Evolutionary conservation across 176 grass and related monocot species (phyloP), one percentile per base, ranked within the genome.

Genomic region (Aegilops bicornis): DNA sequence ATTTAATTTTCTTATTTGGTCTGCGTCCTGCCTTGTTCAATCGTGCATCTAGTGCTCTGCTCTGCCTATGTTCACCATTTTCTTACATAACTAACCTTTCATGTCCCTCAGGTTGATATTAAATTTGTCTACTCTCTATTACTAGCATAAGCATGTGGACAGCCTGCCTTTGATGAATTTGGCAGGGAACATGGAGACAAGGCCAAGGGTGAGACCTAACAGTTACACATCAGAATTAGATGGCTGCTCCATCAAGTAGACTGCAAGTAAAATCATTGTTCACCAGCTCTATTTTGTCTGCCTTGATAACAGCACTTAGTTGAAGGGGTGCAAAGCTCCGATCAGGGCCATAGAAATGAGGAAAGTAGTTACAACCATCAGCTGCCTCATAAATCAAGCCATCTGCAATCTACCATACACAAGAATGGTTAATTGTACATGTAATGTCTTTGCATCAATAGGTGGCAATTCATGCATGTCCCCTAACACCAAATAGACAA

Each of bases 321-420:
- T 69, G 65, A 65, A 95, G 89, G 56, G 95, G 87, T 29, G 45
- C 52, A 42, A 95, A 95, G 72, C 92, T 95, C 70, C 66, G 74
- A 67, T 20, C 88, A 24, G 92, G 92, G 16, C 95, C 95, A 65
- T 97, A 95, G 63, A 97, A 97, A 91, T 95, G 95, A 71, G 95
- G 92, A 37, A 97, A 97, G 73, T 89, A 86, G 32, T 84, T 97
- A 36, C 79, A 82, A 64, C 65, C 87, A 80, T 97, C 87, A n/a
- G 76, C 87, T 17, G 84, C 47, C 87, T 95, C 95, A 86, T 93
- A 93, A 87, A 95, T 72, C 86, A 95, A 79, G 12, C 89, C 95
- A 72, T 95, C 83, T 64, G 86, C 69, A 84, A 95, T 75, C 95
- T 97, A 77, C 56, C 39, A 82, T 77, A 72, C 63, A 76, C 27